Percentiles rank a stretch among this genome's conserved stretches.
Conservation (phyloP, 805 yeast genomes). For the Brettanomyces bruxellensis region DNA sequence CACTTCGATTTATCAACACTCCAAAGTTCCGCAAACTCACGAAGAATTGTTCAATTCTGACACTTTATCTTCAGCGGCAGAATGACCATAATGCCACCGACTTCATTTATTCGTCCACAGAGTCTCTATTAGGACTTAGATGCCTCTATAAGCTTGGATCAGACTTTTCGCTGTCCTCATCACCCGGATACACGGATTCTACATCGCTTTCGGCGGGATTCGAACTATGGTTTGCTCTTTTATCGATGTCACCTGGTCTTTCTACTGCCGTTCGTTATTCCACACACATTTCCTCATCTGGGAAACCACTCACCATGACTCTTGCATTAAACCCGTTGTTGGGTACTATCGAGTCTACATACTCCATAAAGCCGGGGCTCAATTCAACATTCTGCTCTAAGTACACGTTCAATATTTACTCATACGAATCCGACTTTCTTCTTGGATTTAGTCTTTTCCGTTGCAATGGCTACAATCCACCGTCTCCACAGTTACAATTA, state of each 20-base stretch:
- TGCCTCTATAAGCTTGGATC: slow-evolving; percentile 58
- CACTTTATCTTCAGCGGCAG: slow-evolving; percentile 64
- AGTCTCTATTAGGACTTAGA: slow-evolving; percentile 73
- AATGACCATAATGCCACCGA: slow-evolving; percentile 59
- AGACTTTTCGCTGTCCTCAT: slow-evolving; percentile 3
- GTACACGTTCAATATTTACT: slow-evolving; percentile 84
- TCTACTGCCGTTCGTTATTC: slow-evolving; percentile 81
- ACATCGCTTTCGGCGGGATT: slow-evolving; percentile 64
- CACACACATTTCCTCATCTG: slow-evolving; percentile 69
- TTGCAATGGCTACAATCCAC: not conserved
- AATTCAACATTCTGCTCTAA: slow-evolving; percentile 72
- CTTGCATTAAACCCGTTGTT: slow-evolving; percentile 79
- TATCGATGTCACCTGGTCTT: slow-evolving; percentile 80
- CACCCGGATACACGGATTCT: slow-evolving; percentile 9
- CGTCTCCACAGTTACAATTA: not conserved
- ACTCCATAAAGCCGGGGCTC: slow-evolving; percentile 71
- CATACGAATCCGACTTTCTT: slow-evolving; percentile 79
- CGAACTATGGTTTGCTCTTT: slow-evolving; percentile 82
- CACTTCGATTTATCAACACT: slow-evolving; percentile 68
- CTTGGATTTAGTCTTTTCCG: slow-evolving; percentile 83
- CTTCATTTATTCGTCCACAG: slow-evolving; percentile 73
- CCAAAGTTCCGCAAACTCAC: slow-evolving; percentile 22
- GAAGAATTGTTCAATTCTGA: slow-evolving; percentile 37
- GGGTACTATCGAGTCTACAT: slow-evolving; percentile 84
- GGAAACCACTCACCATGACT: slow-evolving; percentile 84